Evolutionary conservation across 164 flowering plant genomes (phyloP).

Genomic region (Nymphaea thermarum): DNA sequence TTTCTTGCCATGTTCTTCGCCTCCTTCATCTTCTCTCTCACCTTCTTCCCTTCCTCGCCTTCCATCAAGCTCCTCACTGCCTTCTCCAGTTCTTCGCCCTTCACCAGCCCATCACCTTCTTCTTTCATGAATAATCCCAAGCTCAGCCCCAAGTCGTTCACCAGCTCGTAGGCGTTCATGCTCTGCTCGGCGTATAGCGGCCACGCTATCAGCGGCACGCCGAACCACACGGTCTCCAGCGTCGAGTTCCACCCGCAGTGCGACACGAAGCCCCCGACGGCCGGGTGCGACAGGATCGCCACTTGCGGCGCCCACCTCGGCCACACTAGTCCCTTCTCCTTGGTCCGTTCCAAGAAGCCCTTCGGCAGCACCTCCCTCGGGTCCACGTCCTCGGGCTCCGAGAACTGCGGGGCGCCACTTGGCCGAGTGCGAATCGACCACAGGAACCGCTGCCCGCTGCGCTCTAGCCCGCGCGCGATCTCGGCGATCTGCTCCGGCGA

Average conservation of each 20-base stretch:
- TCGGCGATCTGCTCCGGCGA: not conserved
- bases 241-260: constrained; percentile 13
- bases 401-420: not conserved
- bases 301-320: constrained; percentile 8
- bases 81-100: constrained; percentile 24
- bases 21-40: constrained; percentile 3
- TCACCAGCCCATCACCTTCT: constrained; percentile 5
- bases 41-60: constrained; percentile 8
- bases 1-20: not conserved
- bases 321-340: constrained; percentile 7
- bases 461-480: not conserved
- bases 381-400: constrained; percentile 1
- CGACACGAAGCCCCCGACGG: constrained; percentile 10
- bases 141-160: constrained; percentile 16
- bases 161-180: constrained; percentile 30
- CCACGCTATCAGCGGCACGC: constrained; percentile 33
- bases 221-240: constrained; percentile 10
- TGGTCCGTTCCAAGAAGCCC: constrained; percentile 8
- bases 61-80: constrained; percentile 10
- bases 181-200: constrained; percentile 43
- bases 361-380: constrained; percentile 6
- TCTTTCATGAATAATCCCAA: constrained; percentile 20
- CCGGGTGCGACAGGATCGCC: constrained; percentile 4
- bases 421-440: not conserved
- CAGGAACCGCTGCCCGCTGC: constrained; percentile 1